Conservation (phyloP, 352 stramenopile species). For the Phytophthora tentaculata region DNA sequence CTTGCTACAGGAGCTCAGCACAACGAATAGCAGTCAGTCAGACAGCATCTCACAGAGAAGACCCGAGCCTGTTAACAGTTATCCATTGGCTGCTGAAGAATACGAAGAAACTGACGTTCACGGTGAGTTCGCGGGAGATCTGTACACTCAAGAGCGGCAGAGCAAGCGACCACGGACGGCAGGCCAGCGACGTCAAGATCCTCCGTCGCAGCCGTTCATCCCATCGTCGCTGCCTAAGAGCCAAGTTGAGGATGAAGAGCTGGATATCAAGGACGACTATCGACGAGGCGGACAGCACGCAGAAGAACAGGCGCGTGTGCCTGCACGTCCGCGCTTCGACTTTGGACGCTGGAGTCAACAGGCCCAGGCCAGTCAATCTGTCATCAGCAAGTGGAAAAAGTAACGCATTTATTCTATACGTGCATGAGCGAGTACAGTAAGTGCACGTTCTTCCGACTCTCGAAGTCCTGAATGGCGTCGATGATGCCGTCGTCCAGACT, state of each 20-base stretch:
- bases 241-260: conserved; percentile 22
- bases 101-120: conserved; percentile 23
- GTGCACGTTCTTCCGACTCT: conserved; percentile 63
- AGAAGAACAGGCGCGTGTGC: conserved; percentile 16
- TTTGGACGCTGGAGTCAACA: conserved; percentile 49
- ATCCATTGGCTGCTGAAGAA: conserved; percentile 11
- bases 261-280: conserved; percentile 38
- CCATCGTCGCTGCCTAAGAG: conserved; percentile 9
- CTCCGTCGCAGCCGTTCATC: conserved; percentile 9
- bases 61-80: conserved; percentile 16
- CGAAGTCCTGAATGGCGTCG: conserved; percentile 62
- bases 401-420: conserved; percentile 40
- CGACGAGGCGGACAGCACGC: conserved; percentile 13
- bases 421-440: conserved; percentile 72
- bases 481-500: conserved; percentile 60
- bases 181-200: conserved; percentile 12
- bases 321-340: conserved; percentile 24
- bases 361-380: conserved; percentile 35
- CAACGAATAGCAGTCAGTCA: conserved; percentile 22
- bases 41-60: conserved; percentile 1
- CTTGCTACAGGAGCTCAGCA: conserved; percentile 60
- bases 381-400: conserved; percentile 51
- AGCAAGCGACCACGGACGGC: not conserved
- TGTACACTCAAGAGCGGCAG: conserved; percentile 20
- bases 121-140: conserved; percentile 25